phyloP scores from a whole-genome alignment of 805 yeast species.

The Pichia insulana region DNA sequence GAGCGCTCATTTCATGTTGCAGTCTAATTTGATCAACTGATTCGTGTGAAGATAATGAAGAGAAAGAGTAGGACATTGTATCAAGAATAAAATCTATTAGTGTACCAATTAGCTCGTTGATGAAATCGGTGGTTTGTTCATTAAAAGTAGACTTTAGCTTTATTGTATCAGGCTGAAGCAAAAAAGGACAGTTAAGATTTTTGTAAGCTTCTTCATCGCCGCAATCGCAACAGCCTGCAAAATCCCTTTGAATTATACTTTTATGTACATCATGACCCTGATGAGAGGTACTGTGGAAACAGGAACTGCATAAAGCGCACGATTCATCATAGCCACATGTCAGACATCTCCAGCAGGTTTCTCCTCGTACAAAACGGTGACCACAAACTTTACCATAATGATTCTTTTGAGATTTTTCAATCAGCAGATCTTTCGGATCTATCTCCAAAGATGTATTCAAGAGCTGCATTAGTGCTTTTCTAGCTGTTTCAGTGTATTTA shows the following conservation, averaged over 20 bases:
- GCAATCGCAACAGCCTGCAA: constrained; percentile 79
- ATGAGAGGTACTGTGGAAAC: constrained; percentile 66
- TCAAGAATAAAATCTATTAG: constrained; percentile 55
- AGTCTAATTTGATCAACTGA: constrained; percentile 16
- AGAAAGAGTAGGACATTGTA: constrained; percentile 42
- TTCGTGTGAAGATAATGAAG: constrained; percentile 27
- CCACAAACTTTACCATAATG: constrained; percentile 71
- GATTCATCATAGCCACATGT: constrained; percentile 76
- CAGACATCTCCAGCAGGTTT: constrained; percentile 70
- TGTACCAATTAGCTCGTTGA: constrained; percentile 35
- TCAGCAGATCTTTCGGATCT: constrained; percentile 10
- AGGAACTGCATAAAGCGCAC: constrained; percentile 71
- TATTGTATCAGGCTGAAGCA: constrained; percentile 9
- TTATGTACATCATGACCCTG: constrained; percentile 62
- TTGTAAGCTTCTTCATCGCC: constrained; percentile 85
- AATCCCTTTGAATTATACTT: constrained; percentile 54
- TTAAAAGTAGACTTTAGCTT: constrained; percentile 29
- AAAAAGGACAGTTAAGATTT: constrained; percentile 41
- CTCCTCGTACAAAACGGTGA: constrained; percentile 63
- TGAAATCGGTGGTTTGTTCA: constrained; percentile 26
- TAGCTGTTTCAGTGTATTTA: constrained; percentile 9
- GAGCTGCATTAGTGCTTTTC: background rate
- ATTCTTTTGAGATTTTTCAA: constrained; percentile 19
- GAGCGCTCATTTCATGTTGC: constrained; percentile 22
- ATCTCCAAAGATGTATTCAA: constrained; percentile 4